Evolutionary conservation across 257 asterid genomes (phyloP).

Genomic region (Fraxinus pennsylvanica): DNA sequence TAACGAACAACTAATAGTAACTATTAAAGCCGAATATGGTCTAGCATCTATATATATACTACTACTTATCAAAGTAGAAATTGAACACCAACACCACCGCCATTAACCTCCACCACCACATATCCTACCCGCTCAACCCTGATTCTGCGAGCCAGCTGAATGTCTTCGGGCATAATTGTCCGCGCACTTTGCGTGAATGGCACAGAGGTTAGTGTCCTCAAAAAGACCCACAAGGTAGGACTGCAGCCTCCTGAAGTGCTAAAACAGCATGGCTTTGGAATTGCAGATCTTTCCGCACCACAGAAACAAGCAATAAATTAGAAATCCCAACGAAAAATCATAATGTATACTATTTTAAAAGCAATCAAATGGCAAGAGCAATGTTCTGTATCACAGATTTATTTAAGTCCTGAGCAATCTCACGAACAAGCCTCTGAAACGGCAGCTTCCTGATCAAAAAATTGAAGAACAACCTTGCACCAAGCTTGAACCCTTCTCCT

Average conservation of each 20-base stretch:
- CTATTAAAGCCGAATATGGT: slow-evolving; percentile 23
- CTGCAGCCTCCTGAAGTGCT: slow-evolving; percentile 69
- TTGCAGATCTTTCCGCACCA: slow-evolving; percentile 52
- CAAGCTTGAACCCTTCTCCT: slow-evolving; percentile 18
- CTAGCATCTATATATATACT: slow-evolving; percentile 16
- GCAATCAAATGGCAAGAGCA: background rate
- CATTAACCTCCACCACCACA: slow-evolving; percentile 8
- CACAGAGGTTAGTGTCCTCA: slow-evolving; percentile 62
- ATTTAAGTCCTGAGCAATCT: slow-evolving; percentile 48
- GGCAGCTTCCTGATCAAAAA: slow-evolving; percentile 62
- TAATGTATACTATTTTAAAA: background rate
- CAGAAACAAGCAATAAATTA: background rate
- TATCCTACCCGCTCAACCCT: slow-evolving; percentile 48
- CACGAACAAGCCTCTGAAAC: slow-evolving; percentile 46
- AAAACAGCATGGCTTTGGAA: slow-evolving; percentile 62
- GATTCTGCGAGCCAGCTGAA: slow-evolving; percentile 57
- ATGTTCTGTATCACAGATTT: background rate
- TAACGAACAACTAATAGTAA: slow-evolving; percentile 6
- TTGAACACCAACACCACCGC: slow-evolving; percentile 3
- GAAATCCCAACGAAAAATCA: background rate
- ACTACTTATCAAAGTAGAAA: background rate
- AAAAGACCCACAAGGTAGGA: slow-evolving; percentile 58
- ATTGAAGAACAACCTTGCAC: no score
- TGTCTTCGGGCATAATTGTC: slow-evolving; percentile 52
- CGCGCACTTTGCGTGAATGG: slow-evolving; percentile 60